Evolutionary conservation across 306 rosid genomes (phyloP), one percentile per base, ranked within the genome.

Genomic region (Gillenia trifoliata): DNA sequence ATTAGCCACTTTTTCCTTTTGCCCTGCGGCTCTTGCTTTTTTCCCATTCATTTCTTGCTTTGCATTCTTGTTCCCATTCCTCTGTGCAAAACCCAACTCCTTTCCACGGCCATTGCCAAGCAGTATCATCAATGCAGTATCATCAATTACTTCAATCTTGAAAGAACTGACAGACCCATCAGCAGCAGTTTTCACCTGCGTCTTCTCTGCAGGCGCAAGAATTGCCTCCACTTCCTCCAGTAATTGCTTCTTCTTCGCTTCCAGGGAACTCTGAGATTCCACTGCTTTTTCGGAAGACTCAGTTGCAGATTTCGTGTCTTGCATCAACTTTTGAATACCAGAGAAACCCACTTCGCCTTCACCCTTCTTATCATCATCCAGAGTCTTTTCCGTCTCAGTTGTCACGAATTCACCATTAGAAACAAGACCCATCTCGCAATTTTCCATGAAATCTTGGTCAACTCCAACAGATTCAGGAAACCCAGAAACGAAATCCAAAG

Each of bases 111-210:
- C 80, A 26, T 30, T 70, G 17, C 59, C 68, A 30, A 70, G 33
- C 15, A 31, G 83, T 38, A 9, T 85, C 90, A 5, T 83, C 82
- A 93, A 61, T 20, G 98, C 98, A 5, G 97, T 93, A 40, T 93
- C 96, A 70, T 93, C 98, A 40, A 93, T 81, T 1, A 93, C 91
- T 79, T 91, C 83, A 68, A 91, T 73, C 79, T 82, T 87, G 66
- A 84, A 63, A 28, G 85, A 75, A 56, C 84, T 57, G 15, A 69
- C 56, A 72, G 55, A 59, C 5, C 55, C 68, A 43, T 26, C 64
- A 56, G 50, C 29, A 28, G 26, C 43, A 64, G 26, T 64, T 64
- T 56, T 64, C 25, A 31, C 49, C 17, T 34, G 62, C 47, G 13
- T 28, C 75, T 79, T 75, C 22, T 77, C 84, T 66, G 55, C 82